A percentile compares a stretch with the other conserved stretches of the same genome.
Conservation (phyloP, 371 early-diverging fungal species). For the Actinomortierella wolfii region DNA sequence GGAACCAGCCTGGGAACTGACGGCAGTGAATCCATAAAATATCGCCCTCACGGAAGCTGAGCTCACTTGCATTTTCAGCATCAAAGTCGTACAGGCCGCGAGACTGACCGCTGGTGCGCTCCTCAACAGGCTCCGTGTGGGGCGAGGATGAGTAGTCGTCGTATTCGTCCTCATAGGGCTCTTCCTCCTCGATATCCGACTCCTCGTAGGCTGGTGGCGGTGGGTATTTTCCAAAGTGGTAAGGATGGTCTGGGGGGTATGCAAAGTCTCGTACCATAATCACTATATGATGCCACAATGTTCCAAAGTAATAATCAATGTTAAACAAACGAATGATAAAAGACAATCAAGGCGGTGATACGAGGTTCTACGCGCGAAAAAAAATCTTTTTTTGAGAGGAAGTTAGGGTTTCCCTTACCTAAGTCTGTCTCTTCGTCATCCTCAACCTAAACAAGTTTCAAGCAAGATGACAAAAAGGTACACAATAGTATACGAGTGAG, state of each 20-base stretch:
- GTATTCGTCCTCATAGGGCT: slow-evolving; percentile 22
- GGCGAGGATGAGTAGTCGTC: slow-evolving; percentile 24
- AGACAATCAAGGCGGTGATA: no score
- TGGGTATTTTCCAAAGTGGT: slow-evolving; percentile 56
- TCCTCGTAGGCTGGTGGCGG: slow-evolving; percentile 32
- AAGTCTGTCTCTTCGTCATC: no score
- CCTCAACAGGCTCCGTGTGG: slow-evolving; percentile 41
- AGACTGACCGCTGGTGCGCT: slow-evolving; percentile 53
- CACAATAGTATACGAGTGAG: no score
- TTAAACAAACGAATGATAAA: background rate
- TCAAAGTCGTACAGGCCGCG: slow-evolving; percentile 77
- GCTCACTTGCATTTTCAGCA: slow-evolving; percentile 71
- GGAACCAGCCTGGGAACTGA: slow-evolving; percentile 76
- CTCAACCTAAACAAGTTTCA: no score
- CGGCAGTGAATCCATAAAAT: slow-evolving; percentile 66
- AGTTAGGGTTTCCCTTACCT: background rate
- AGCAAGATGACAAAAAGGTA: no score
- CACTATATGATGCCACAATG: slow-evolving; percentile 11
- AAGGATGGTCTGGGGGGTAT: slow-evolving; percentile 61
- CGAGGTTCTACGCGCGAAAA: no score
- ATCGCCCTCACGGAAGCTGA: slow-evolving; percentile 68
- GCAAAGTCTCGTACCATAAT: slow-evolving; percentile 72
- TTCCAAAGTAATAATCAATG: background rate
- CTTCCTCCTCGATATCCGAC: slow-evolving; percentile 43
- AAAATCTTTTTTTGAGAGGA: no score